These are phyloP conservation scores for Suillus cothurnatus DNA, from an alignment of 768 basidiomycete species.

Conservation along the genomic window DNA sequence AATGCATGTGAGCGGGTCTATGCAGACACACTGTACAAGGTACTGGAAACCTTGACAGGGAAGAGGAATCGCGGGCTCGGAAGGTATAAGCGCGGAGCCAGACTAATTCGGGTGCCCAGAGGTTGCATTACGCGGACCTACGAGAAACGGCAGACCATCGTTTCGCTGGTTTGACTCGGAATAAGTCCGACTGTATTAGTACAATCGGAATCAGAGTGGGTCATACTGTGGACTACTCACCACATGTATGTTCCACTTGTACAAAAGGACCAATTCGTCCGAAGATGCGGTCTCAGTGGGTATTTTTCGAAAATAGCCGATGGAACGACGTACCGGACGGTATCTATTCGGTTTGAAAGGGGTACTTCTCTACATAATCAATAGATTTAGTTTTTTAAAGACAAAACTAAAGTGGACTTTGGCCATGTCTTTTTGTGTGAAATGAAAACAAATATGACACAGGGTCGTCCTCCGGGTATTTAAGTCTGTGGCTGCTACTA, in stretches of 20 bases:
- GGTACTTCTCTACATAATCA: not conserved
- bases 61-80: not conserved
- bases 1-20: not conserved
- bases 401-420: not conserved
- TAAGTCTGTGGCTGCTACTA: conserved; percentile 3
- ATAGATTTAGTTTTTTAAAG: not conserved
- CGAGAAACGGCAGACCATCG: not conserved
- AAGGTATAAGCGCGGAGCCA: conserved; percentile 5
- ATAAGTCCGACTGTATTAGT: not conserved
- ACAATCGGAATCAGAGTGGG: not conserved
- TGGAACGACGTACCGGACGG: conserved; percentile 2
- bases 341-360: conserved; percentile 1
- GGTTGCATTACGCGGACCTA: conserved; percentile 6
- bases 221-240: not conserved
- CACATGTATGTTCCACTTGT: not conserved
- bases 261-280: not conserved
- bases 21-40: not conserved
- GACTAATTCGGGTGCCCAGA: not conserved
- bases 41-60: not conserved
- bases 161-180: not conserved
- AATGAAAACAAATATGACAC: conserved; percentile 6
- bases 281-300: not conserved
- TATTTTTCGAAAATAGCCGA: not conserved
- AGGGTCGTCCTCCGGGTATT: conserved; percentile 3
- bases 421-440: conserved; percentile 2